Conservation (phyloP, 2,329 filamentous ascomycete genomes). For the Coleophoma crateriformis region DNA sequence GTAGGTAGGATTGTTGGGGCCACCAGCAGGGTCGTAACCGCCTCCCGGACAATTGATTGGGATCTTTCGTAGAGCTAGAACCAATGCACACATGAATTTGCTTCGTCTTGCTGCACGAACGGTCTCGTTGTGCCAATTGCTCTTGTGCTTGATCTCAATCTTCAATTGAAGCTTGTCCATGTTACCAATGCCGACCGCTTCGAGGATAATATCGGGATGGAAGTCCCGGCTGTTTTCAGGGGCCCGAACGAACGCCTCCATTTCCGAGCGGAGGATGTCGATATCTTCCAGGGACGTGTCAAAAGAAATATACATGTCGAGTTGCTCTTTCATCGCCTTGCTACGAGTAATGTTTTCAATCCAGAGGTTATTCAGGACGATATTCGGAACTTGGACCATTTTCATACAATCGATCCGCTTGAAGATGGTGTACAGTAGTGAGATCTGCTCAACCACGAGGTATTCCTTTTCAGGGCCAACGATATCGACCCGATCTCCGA, state of each 20-base stretch:
- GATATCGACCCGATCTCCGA: conserved; percentile 90
- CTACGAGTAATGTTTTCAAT: conserved; percentile 91
- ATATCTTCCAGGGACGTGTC: conserved; percentile 88
- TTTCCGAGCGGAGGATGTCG: conserved; percentile 75
- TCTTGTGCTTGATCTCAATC: conserved; percentile 86
- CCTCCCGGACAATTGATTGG: conserved; percentile 81
- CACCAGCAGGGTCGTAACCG: conserved; percentile 55
- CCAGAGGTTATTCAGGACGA: conserved; percentile 86
- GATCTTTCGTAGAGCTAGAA: conserved; percentile 77
- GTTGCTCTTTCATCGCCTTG: conserved; percentile 80
- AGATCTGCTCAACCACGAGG: conserved; percentile 88
- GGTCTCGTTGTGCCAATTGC: conserved; percentile 83
- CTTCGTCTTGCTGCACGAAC: conserved; percentile 76
- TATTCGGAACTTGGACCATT: conserved; percentile 76
- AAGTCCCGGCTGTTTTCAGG: conserved; percentile 90
- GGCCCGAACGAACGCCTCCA: conserved; percentile 76
- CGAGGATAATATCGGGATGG: conserved; percentile 74
- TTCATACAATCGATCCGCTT: conserved; percentile 78
- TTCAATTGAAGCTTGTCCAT: conserved; percentile 83
- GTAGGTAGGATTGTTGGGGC: conserved; percentile 72
- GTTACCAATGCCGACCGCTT: conserved; percentile 72
- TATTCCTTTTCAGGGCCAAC: conserved; percentile 47
- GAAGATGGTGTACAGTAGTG: conserved; percentile 88
- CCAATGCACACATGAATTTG: conserved; percentile 95
- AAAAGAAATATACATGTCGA: conserved; percentile 76